Evolutionary conservation across 768 basidiomycete species (phyloP).

Genomic region (Clitopilus hobsonii): DNA sequence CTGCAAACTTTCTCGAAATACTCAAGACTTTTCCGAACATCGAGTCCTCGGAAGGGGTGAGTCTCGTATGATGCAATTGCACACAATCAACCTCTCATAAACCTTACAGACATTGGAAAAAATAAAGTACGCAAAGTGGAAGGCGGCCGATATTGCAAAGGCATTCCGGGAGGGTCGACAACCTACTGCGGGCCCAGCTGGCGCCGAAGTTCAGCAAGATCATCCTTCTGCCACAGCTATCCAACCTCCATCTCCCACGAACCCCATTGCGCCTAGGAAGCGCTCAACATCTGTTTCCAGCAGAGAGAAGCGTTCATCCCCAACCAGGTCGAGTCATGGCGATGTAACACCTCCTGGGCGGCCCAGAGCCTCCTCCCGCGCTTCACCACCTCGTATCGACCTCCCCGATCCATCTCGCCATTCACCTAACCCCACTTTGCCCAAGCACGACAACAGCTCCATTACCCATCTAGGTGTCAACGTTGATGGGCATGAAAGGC

Average conservation of each 20-base stretch:
- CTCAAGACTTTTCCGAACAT: conserved; percentile 68
- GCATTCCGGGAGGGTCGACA: conserved; percentile 90
- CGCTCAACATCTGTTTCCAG: not conserved
- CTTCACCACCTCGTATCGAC: conserved; percentile 7
- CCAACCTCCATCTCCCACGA: conserved; percentile 7
- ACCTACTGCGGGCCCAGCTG: conserved; percentile 77
- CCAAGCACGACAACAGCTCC: conserved; percentile 12
- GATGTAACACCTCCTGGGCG: not conserved
- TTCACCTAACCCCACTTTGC: conserved; percentile 1
- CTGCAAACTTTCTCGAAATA: conserved; percentile 91
- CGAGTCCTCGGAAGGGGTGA: conserved; percentile 54
- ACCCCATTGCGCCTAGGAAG: conserved; percentile 3
- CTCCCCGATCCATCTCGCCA: conserved; percentile 3
- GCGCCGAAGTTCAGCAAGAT: conserved; percentile 26
- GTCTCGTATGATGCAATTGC: conserved; percentile 12
- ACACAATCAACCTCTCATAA: conserved; percentile 1
- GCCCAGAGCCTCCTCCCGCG: conserved; percentile 6
- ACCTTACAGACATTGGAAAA: conserved; percentile 73
- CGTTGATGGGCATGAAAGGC: conserved; percentile 13
- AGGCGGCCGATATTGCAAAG: conserved; percentile 91
- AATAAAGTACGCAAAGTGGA: conserved; percentile 94
- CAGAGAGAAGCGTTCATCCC: not conserved
- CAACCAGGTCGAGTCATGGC: not conserved
- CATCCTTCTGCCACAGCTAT: conserved; percentile 8
- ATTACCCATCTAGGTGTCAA: conserved; percentile 6